Percentiles rank a stretch among this genome's conserved stretches.
These are phyloP conservation scores for Tolypocladium tundrense DNA, from an alignment of 2,329 filamentous ascomycete genomes.

Conservation along the genomic window DNA sequence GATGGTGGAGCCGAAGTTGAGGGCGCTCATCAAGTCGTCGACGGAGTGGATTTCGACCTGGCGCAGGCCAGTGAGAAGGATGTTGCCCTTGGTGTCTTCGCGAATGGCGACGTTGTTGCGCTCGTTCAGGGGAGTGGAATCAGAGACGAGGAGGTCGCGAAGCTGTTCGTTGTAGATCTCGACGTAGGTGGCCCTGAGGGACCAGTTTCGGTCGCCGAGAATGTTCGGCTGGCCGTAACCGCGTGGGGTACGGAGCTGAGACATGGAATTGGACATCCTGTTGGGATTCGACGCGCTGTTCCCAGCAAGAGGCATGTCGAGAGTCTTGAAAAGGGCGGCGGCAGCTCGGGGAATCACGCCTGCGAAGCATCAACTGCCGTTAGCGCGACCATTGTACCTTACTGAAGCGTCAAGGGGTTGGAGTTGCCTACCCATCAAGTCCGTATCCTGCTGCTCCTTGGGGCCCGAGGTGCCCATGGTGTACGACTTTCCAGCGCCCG, in stretches of 20 bases:
- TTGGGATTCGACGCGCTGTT: slow-evolving; percentile 43
- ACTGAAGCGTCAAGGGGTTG: not conserved
- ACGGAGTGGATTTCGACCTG: slow-evolving; percentile 84
- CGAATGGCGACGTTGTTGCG: slow-evolving; percentile 78
- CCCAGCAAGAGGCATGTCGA: slow-evolving; percentile 51
- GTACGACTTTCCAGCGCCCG: slow-evolving; percentile 93
- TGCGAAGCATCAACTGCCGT: slow-evolving; percentile 21
- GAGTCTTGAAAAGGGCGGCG: slow-evolving; percentile 74
- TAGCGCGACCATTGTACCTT: not conserved
- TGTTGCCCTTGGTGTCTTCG: slow-evolving; percentile 89
- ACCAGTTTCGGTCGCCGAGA: slow-evolving; percentile 68
- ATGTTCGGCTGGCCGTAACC: slow-evolving; percentile 48
- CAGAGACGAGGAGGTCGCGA: slow-evolving; percentile 77
- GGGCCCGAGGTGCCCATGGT: slow-evolving; percentile 97
- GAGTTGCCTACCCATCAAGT: slow-evolving; percentile 59
- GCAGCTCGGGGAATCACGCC: slow-evolving; percentile 95
- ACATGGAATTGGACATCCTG: slow-evolving; percentile 40
- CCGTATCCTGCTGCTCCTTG: slow-evolving; percentile 57
- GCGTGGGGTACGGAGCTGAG: slow-evolving; percentile 69
- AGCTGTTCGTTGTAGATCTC: slow-evolving; percentile 98
- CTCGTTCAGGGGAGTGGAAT: slow-evolving; percentile 58
- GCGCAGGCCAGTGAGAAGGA: slow-evolving; percentile 80
- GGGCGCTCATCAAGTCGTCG: slow-evolving; percentile 78
- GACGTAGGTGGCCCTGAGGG: slow-evolving; percentile 86
- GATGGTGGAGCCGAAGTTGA: slow-evolving; percentile 89